Evolutionary conservation across 2,329 filamentous ascomycete genomes (phyloP).

Genomic region (Neonectria faginata): DNA sequence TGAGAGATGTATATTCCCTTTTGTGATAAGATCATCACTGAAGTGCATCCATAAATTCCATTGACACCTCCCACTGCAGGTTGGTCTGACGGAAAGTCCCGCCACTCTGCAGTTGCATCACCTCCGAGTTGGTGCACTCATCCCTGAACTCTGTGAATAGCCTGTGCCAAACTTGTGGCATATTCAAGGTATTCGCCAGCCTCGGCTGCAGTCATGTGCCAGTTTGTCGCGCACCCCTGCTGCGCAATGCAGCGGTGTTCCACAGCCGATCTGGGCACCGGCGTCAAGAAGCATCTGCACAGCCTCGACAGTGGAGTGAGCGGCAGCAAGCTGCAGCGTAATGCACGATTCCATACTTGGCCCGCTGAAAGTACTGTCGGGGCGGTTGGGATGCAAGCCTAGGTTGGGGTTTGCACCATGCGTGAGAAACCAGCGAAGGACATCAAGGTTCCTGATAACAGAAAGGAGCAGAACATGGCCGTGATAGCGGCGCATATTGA

Average conservation of each 20-base stretch:
- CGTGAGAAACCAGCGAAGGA: conserved; percentile 37
- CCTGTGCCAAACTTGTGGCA: too few relatives aligned
- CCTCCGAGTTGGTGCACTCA: too few relatives aligned
- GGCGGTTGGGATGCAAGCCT: conserved; percentile 23
- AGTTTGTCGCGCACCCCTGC: conserved; percentile 21
- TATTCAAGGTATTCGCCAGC: too few relatives aligned
- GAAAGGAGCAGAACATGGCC: conserved; percentile 27
- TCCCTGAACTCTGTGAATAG: too few relatives aligned
- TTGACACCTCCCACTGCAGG: too few relatives aligned
- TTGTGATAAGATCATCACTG: too few relatives aligned
- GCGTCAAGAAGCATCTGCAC: conserved; percentile 33
- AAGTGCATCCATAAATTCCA: too few relatives aligned
- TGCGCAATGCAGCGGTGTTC: conserved; percentile 33
- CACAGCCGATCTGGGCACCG: conserved; percentile 30
- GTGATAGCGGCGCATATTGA: conserved; percentile 28
- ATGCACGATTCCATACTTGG: conserved; percentile 28
- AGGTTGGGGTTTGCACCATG: conserved; percentile 38
- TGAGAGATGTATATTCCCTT: too few relatives aligned
- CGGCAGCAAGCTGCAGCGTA: conserved; percentile 29
- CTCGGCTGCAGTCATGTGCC: too few relatives aligned
- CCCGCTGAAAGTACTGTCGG: conserved; percentile 23
- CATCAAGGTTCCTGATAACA: conserved; percentile 15
- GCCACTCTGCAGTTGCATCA: too few relatives aligned
- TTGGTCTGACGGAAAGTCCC: too few relatives aligned
- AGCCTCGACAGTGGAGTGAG: background rate